These are phyloP conservation scores for Chenopodium formosanum DNA, from an alignment of 148 eudicot species.

Conservation along the genomic window DNA sequence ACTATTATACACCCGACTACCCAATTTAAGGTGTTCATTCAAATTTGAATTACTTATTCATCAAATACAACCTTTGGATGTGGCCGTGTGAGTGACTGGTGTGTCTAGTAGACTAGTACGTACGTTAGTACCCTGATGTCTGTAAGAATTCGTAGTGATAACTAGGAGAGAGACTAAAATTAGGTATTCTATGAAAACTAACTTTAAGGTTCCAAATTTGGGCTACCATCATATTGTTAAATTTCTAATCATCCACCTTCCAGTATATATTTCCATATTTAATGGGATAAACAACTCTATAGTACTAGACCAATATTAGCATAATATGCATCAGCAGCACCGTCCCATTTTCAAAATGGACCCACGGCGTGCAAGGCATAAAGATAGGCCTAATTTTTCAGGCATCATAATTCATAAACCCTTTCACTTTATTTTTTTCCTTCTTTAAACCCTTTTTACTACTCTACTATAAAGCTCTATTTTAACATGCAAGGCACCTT, in stretches of 20 bases:
- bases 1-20: too few relatives aligned
- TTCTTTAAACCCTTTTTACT: conserved; percentile 8
- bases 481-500: conserved; percentile 35
- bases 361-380: conserved; percentile 33
- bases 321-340: conserved; percentile 11
- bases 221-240: background rate
- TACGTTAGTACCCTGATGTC: too few relatives aligned
- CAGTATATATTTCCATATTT: background rate
- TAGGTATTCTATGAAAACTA: background rate
- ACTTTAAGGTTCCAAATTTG: background rate
- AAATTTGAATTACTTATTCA: background rate
- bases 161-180: too few relatives aligned
- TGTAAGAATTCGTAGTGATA: too few relatives aligned
- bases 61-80: too few relatives aligned
- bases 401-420: conserved; percentile 18
- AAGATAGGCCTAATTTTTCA: conserved; percentile 26
- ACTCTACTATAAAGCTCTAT: conserved; percentile 3
- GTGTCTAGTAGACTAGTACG: too few relatives aligned
- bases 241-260: conserved; percentile 7
- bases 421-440: background rate
- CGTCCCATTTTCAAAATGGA: conserved; percentile 28
- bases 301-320: background rate
- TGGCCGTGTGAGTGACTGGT: too few relatives aligned
- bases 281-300: background rate
- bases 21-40: background rate